Percentiles rank a stretch among this genome's conserved stretches.
Conservation (phyloP, 202 grass and related monocot genomes). For the Tripidium arundinaceum region DNA sequence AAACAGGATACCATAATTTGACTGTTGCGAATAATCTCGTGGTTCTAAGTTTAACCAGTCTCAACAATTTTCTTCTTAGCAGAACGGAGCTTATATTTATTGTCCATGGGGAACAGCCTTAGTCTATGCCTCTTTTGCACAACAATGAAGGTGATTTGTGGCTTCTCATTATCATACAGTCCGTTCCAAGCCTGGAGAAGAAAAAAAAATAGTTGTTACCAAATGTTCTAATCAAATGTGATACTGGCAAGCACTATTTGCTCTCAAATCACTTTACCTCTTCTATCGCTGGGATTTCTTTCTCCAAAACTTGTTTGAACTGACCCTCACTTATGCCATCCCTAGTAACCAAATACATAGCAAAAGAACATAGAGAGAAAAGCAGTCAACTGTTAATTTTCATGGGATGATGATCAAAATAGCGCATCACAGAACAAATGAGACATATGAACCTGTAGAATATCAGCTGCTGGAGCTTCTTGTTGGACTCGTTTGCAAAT, state of each 20-base stretch:
- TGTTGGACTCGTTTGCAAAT: too few relatives aligned
- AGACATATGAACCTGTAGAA: too few relatives aligned
- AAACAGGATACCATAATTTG: neutral
- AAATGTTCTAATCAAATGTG: neutral
- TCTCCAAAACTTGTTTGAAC: slow-evolving; percentile 41
- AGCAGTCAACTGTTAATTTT: too few relatives aligned
- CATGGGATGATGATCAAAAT: too few relatives aligned
- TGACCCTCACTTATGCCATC: too few relatives aligned
- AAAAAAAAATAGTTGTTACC: neutral
- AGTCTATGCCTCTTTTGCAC: slow-evolving; percentile 82
- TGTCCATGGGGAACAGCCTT: slow-evolving; percentile 35
- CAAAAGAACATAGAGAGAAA: too few relatives aligned
- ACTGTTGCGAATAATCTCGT: neutral
- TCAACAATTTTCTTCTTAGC: neutral
- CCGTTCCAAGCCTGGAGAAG: slow-evolving; percentile 46
- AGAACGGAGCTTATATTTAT: neutral
- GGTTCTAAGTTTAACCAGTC: neutral
- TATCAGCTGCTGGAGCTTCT: too few relatives aligned
- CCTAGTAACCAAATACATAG: too few relatives aligned
- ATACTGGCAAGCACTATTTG: neutral
- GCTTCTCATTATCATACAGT: slow-evolving; percentile 33
- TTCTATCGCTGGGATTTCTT: slow-evolving; percentile 33
- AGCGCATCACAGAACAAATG: too few relatives aligned
- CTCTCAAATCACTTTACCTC: slow-evolving; percentile 8
- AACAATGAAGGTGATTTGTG: slow-evolving; percentile 67